Evolutionary conservation across 768 basidiomycete species (phyloP), one percentile per base, ranked within the genome.

Genomic region (Lentinula sp.): DNA sequence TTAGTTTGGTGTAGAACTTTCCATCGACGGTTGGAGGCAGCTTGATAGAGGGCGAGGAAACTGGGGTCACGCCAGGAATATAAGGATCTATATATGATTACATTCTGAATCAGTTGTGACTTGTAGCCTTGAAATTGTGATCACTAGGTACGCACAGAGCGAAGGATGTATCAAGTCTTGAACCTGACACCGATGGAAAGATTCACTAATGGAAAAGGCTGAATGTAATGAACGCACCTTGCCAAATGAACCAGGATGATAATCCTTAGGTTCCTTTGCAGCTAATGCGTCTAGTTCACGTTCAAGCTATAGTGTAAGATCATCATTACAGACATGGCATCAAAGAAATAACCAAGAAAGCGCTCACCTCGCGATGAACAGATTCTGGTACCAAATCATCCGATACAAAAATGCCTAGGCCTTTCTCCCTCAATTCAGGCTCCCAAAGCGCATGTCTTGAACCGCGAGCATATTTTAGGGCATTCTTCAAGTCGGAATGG

Each of bases 91-190:
- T 20, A 9, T 6, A 28, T 28, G 28, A 28, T 28, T 28, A 3
- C 28, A 28, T 28, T 28, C 28, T 3, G 3, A 28, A 28, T 28
- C 28, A 28, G 28, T 28, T 28, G 28, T 28, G 28, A 28, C 28
- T 28, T 28, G 28, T 28, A 28, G 28, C 2, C 28, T 28, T 28
- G 28, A 28, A 28, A 28, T 28, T 28, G 28, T 28, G 28, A 28
- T 28, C 28, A 28, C 28, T 28, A 28, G 28, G 28, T 28, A 28
- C 28, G 28, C 28, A 28, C 28, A 66, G 5, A 66, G 33, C 2
- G 65, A 66, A 18, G 65, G 65, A 39, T 66, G 65, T 6, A 66
- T 64, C n/a, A 66, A 28, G 45, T 66, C 63, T 62, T 66, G 65
- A 9, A 66, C 65, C 55, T 56, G 1, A 32, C 13, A 9, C 5